Evolutionary conservation across 352 stramenopile species (phyloP).

Genomic region (Phytopythium vexans): DNA sequence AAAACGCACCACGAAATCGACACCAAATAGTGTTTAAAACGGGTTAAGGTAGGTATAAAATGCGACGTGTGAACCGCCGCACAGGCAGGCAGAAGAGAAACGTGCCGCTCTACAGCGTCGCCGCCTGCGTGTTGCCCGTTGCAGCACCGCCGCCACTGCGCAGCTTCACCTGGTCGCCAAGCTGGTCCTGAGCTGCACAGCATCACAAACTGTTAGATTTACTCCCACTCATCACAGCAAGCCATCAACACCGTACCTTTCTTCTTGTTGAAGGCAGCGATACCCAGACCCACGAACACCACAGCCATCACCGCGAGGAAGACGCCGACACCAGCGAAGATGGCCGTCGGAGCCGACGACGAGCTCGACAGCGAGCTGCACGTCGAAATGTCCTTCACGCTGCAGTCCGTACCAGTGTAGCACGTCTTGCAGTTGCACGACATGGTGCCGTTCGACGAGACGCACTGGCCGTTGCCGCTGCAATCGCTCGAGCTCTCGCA

Average conservation of each 20-base stretch:
- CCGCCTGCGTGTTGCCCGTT: constrained; percentile 30
- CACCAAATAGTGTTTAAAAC: not conserved
- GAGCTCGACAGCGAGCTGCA: constrained; percentile 67
- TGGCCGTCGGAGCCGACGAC: constrained; percentile 53
- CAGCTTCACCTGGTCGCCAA: constrained; percentile 59
- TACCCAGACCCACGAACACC: constrained; percentile 66
- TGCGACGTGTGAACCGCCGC: constrained; percentile 9
- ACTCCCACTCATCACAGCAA: constrained; percentile 2
- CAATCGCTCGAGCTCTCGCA: constrained; percentile 68
- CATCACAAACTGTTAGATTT: not conserved
- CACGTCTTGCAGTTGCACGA: constrained; percentile 72
- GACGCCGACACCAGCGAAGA: constrained; percentile 66
- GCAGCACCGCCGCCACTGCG: constrained; percentile 16
- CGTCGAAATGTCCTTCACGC: constrained; percentile 63
- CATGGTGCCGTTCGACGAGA: constrained; percentile 54
- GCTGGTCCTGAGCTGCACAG: constrained; percentile 54
- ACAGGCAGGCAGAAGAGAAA: too few species aligned
- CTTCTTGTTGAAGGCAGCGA: constrained; percentile 73
- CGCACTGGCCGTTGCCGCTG: constrained; percentile 71
- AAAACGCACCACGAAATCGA: constrained; percentile 12
- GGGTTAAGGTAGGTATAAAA: constrained; percentile 6
- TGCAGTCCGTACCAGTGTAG: constrained; percentile 78
- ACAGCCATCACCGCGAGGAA: constrained; percentile 77
- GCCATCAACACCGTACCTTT: constrained; percentile 35
- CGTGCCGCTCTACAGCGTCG: constrained; percentile 22